Base-by-base conservation (phyloP, 1,284 basidiomycete species). In the Microbotryomycetes sp. region DNA sequence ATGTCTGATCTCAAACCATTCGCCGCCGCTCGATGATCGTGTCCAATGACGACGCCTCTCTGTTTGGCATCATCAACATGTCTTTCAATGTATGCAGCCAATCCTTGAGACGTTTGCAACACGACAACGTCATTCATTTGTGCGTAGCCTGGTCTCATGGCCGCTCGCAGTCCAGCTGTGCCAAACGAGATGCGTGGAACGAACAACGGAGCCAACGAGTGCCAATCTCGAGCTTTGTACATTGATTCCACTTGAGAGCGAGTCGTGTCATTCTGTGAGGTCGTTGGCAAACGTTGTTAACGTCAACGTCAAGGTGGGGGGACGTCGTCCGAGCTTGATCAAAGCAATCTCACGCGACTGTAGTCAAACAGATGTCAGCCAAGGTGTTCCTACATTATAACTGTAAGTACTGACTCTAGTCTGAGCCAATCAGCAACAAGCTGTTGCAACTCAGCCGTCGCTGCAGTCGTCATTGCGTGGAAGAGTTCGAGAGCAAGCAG, bases 121-220 rank as follows among this genome's bases (percentile, higher is more conserved):
- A 92, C 79, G 51, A 84, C 87, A 56, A 92, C 76, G 73, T 90
- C 87, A 73, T 92, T 92, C 87, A 92, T 91, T 56, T 86, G 81
- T 23, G 86, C 80, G 82, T 86, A 90, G 2, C 89, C 89, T 7
- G 88, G 88, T 71, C 88, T 86, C 89, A 92, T 92, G 65, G 77
- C 80, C 4, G 86, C 89, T 69, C 89, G 77, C 19, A 92, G 79
- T 54, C 88, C 89, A 62, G 89, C 89, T 31, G 89, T 92, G 6
- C 89, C 89, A 73, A 92, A 92, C 63, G 86, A 83, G 67, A 92
- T 90, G 26, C 89, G 82, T 15, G 78, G 76, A 65, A 85, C 87
- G 71, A 88, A 80, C 31, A 85, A 78, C 62, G 74, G 78, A 58
- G 83, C 80, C 28, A 88, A 74, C 74, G 85, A 84, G 9, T 74